Conservation (phyloP, 1,284 basidiomycete genomes). For the Ustilago cynodontis region DNA sequence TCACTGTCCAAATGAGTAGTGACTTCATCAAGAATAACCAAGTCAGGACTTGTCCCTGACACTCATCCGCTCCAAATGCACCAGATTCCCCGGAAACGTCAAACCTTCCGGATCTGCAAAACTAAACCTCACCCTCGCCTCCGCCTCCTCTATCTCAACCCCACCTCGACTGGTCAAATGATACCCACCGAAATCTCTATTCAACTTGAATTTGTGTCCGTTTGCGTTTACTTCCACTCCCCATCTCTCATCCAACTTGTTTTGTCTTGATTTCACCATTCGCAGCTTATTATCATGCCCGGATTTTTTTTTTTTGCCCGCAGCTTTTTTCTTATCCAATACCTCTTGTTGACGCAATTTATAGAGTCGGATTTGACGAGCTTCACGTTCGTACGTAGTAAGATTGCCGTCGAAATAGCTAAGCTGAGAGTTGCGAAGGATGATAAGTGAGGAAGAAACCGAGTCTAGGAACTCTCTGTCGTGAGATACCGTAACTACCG, state of each 20-base stretch:
- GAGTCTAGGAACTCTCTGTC: constrained; percentile 79
- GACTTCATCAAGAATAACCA: constrained; percentile 60
- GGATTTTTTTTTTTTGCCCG: constrained; percentile 74
- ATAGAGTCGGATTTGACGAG: constrained; percentile 73
- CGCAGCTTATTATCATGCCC: constrained; percentile 77
- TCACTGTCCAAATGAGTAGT: constrained; percentile 77
- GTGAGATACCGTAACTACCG: constrained; percentile 78
- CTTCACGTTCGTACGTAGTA: constrained; percentile 75
- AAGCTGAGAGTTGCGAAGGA: constrained; percentile 75
- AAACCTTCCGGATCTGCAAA: constrained; percentile 74
- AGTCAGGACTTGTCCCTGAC: constrained; percentile 71
- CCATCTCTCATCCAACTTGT: constrained; percentile 77
- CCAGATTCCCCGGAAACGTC: constrained; percentile 74
- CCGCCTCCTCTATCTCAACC: constrained; percentile 74
- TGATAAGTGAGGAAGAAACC: constrained; percentile 78
- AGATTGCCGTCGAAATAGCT: constrained; percentile 77
- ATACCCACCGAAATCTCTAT: constrained; percentile 74
- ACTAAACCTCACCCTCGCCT: constrained; percentile 73
- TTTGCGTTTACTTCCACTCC: constrained; percentile 74
- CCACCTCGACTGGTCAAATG: constrained; percentile 73
- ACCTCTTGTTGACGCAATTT: constrained; percentile 75
- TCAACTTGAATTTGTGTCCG: constrained; percentile 77
- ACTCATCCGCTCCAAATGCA: constrained; percentile 74
- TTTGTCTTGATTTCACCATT: constrained; percentile 76
- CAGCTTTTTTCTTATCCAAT: constrained; percentile 74